Base-by-base conservation (phyloP, 495 filamentous ascomycete species). In the Lophiotrema nucula region DNA sequence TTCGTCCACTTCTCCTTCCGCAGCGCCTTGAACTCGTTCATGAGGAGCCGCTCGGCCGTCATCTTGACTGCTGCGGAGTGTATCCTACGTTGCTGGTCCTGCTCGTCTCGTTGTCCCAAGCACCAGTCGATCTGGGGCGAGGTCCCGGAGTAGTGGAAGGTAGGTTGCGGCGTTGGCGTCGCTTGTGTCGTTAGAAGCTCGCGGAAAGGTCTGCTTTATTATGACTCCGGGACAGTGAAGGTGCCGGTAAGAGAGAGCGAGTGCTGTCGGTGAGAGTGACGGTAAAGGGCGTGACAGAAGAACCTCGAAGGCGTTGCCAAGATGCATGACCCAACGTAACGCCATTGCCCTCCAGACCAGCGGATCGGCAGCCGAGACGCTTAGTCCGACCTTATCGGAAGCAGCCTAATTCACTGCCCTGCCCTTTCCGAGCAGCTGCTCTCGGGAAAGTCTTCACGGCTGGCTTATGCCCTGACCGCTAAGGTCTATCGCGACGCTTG, bases 1-100 rank as follows among this genome's bases (percentile, higher is more conserved):
- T 96, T 82, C 25, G 95, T 89, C 93, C 93, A 98, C 64, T 88
- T 87, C 77, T 97, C 92, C 66, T 90, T 85, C 11, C 82, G 78
- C 6, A 97, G 80, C 15, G 81, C 74, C 72, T 90, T 90, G 79
- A 87, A 88, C 78, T 97, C 93, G 52, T 84, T 85, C 88, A 93
- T 90, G 27, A 98, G 80, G 27, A 93, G 87, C 42, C 88, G 84
- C 70, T 90, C 88, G 5, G 92, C 87, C 66, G 28, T 22, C 33
- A 68, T 71, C 47, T 67, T 43, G 10, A 18, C 39, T 21, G 39
- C 15, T 35, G 8, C 31, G 31, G 8, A 35, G n/a, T n/a, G n/a
- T n/a, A n/a, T n/a, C n/a, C n/a, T n/a, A n/a, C n/a, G n/a, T n/a
- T n/a, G n/a, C n/a, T n/a, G 31, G n/a, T 47, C 39, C 47, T 21